Percentiles rank a stretch among this genome's conserved stretches.
Evolutionary conservation across 2,329 filamentous ascomycete species (phyloP).

Genomic region (Phaeosphaeriaceae sp.): DNA sequence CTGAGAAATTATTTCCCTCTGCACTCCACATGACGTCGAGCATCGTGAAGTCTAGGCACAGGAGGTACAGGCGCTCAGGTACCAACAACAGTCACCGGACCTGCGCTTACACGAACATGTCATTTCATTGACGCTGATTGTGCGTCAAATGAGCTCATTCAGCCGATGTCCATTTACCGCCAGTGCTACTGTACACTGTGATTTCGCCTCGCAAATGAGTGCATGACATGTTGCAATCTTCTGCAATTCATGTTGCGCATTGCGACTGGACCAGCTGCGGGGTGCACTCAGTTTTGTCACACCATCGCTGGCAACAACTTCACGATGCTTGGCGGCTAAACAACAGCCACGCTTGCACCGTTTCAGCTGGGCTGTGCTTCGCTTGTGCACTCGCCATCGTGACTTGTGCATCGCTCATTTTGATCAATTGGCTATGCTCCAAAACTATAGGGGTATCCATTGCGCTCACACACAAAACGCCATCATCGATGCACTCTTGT

Average conservation of each 20-base stretch:
- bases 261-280: slow-evolving; percentile 5
- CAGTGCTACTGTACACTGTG: not conserved
- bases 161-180: slow-evolving; percentile 2
- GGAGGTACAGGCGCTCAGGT: slow-evolving; percentile 7
- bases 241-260: slow-evolving; percentile 28
- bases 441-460: slow-evolving; percentile 43
- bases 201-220: slow-evolving; percentile 1
- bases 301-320: slow-evolving; percentile 25
- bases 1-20: slow-evolving; percentile 1
- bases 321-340: slow-evolving; percentile 41
- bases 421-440: slow-evolving; percentile 25
- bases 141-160: slow-evolving; percentile 4
- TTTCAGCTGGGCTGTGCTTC: slow-evolving; percentile 6
- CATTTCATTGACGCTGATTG: not conserved
- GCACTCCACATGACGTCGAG: slow-evolving; percentile 40
- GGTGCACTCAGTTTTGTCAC: slow-evolving; percentile 16
- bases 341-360: not conserved
- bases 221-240: slow-evolving; percentile 27
- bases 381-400: not conserved
- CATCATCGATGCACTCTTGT: slow-evolving; percentile 33
- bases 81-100: slow-evolving; percentile 6
- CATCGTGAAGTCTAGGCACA: slow-evolving; percentile 41
- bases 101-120: slow-evolving; percentile 14
- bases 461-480: slow-evolving; percentile 39
- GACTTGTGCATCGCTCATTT: slow-evolving; percentile 6